These are phyloP conservation scores for Fusarium vanettenii DNA, from an alignment of 2,329 filamentous ascomycete species.

Conservation along the genomic window DNA sequence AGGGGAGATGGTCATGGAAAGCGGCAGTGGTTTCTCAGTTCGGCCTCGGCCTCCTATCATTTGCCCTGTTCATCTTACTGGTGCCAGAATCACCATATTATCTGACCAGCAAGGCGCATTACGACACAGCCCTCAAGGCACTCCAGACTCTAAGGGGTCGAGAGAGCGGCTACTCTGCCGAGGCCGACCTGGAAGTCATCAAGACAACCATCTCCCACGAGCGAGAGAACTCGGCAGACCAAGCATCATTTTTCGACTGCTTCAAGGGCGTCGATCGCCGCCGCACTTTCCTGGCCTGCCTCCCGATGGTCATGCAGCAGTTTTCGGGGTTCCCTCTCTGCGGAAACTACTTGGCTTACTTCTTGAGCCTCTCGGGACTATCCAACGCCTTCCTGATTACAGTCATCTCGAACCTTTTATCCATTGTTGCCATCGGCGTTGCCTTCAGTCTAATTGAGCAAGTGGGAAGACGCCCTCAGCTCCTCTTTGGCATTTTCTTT, in stretches of 20 bases:
- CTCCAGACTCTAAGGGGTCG: background rate
- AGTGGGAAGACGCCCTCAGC: background rate
- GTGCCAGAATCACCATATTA: slow-evolving; percentile 3
- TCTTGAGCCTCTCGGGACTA: background rate
- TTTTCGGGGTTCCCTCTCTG: background rate
- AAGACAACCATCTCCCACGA: background rate
- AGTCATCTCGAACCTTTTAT: background rate
- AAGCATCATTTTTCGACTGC: background rate
- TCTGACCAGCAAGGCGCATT: background rate
- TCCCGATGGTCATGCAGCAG: background rate
- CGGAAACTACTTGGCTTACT: slow-evolving; percentile 2
- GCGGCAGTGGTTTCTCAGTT: background rate
- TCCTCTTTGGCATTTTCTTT: background rate
- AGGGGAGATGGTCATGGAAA: background rate
- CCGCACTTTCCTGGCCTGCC: background rate
- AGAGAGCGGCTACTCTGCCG: background rate
- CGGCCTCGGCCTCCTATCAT: background rate
- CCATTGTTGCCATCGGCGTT: background rate
- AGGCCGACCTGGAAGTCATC: background rate
- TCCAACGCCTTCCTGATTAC: background rate
- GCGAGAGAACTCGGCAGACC: background rate
- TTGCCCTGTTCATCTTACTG: background rate
- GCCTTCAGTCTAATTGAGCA: background rate
- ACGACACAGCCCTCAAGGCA: background rate
- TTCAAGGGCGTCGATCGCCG: background rate